Percentiles rank a stretch among this genome's conserved stretches.
Evolutionary conservation across 257 asterid species (phyloP).

Genomic region (Solanum ahanhuiri): DNA sequence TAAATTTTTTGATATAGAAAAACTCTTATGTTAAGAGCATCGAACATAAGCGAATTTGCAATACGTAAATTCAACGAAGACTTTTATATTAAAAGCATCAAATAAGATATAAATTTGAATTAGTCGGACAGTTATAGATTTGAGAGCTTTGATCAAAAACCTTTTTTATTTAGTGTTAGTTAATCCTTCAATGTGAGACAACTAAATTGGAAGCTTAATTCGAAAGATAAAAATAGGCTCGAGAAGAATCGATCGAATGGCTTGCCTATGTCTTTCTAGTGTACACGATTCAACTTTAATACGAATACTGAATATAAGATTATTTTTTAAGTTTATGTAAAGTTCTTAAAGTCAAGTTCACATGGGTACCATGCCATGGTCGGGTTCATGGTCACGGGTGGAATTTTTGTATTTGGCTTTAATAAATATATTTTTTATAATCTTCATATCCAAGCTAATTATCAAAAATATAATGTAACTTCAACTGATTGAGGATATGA

Average conservation of each 20-base stretch:
- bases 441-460: background rate
- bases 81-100: too few species aligned
- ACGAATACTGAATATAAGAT: too few species aligned
- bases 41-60: too few species aligned
- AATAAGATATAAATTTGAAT: background rate
- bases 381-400: background rate
- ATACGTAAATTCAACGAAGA: too few species aligned
- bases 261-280: too few species aligned
- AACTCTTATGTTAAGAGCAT: background rate
- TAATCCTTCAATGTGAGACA: background rate
- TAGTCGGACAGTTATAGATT: fast-evolving
- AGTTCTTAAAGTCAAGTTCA: background rate
- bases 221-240: background rate
- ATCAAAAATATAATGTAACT: background rate
- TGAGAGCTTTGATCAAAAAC: too few species aligned
- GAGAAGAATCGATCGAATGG: background rate
- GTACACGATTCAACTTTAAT: too few species aligned
- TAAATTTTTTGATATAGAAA: too few species aligned
- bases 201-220: too few species aligned
- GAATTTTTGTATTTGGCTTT: background rate
- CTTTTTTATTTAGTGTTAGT: too few species aligned
- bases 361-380: background rate
- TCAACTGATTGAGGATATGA: background rate
- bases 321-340: background rate
- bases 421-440: background rate